Evolutionary conservation across 2,329 filamentous ascomycete species (phyloP).

Genomic region (Fusarium sp.): DNA sequence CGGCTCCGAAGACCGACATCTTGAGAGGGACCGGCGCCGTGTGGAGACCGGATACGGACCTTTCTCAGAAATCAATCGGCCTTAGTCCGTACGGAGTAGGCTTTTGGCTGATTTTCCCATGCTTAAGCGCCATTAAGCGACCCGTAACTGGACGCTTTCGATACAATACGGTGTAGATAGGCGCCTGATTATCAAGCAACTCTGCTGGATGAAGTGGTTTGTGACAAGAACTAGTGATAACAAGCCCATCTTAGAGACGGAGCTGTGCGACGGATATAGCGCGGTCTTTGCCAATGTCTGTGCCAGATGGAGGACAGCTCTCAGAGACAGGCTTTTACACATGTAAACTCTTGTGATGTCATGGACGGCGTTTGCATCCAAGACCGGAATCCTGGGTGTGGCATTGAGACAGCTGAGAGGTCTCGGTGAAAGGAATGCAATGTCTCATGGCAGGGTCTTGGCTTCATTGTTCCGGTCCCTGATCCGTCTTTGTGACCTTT

Average conservation of each 20-base stretch:
- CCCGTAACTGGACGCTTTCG: background rate
- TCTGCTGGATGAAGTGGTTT: background rate
- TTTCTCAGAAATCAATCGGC: background rate
- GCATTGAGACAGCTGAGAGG: constrained; percentile 14
- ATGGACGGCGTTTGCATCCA: background rate
- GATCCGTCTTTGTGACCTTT: background rate
- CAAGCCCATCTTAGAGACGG: background rate
- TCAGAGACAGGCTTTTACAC: background rate
- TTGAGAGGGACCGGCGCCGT: background rate
- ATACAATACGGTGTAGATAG: background rate
- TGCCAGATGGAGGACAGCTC: background rate
- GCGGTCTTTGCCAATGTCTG: background rate
- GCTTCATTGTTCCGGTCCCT: constrained; percentile 1
- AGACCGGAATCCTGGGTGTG: background rate
- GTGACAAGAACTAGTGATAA: background rate
- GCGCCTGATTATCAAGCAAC: background rate
- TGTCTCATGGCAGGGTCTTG: constrained; percentile 8
- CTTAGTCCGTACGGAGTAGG: background rate
- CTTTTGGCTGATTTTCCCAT: background rate
- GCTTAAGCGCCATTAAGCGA: background rate
- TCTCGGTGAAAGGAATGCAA: constrained; percentile 10
- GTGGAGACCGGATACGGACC: constrained; percentile 1
- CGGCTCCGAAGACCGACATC: background rate
- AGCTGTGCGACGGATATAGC: background rate
- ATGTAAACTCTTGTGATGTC: constrained; percentile 2